phyloP scores from a whole-genome alignment of 352 stramenopile genomes.

The Phytophthora meadii region DNA sequence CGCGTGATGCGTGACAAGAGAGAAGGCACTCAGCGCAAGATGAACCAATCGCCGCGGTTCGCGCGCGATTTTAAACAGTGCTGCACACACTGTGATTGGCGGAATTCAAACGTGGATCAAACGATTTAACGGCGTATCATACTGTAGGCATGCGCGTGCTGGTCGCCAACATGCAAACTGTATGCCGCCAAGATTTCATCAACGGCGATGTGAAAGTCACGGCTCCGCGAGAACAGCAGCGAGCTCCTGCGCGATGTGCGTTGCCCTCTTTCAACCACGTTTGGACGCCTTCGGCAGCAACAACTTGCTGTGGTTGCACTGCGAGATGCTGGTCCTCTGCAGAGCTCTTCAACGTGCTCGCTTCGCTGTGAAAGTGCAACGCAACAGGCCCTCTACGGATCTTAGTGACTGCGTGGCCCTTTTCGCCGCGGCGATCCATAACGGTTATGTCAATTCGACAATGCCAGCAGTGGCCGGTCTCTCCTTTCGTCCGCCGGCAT shows the following conservation, averaged over 20 bases:
- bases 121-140: conserved; percentile 21
- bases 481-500: conserved; percentile 6
- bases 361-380: no score
- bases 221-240: conserved; percentile 32
- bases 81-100: conserved; percentile 7
- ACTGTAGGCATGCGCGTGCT: conserved; percentile 7
- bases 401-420: conserved; percentile 14
- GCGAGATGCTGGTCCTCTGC: no score
- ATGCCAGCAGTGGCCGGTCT: conserved; percentile 7
- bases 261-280: conserved; percentile 4
- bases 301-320: conserved; percentile 7
- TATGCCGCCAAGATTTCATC: conserved; percentile 8
- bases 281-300: conserved; percentile 7
- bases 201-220: conserved; percentile 13
- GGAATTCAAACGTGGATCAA: conserved; percentile 11
- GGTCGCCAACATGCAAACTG: conserved; percentile 19
- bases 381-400: no score
- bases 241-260: conserved; percentile 14
- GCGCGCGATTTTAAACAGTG: conserved; percentile 2
- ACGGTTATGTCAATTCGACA: conserved; percentile 19
- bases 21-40: conserved; percentile 16
- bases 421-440: conserved; percentile 2
- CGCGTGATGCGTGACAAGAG: conserved; percentile 37
- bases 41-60: conserved; percentile 32
- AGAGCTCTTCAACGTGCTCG: no score